These are phyloP conservation scores for Talaromyces sp. DNA, from an alignment of 2,329 filamentous ascomycete genomes.

Conservation along the genomic window DNA sequence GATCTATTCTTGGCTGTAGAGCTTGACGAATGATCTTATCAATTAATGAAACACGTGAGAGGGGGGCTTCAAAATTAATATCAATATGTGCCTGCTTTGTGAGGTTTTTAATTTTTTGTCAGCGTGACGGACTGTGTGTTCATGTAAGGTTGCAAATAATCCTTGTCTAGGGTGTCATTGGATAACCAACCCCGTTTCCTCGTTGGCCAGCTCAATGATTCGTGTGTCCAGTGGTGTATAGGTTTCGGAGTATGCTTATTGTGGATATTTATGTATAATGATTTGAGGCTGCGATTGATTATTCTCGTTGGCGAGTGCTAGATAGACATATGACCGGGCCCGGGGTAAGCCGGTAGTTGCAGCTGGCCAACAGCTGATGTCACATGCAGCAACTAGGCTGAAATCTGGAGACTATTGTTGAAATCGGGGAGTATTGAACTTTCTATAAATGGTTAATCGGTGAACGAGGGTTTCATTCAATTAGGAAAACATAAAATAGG, in stretches of 20 bases:
- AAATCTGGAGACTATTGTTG: background rate
- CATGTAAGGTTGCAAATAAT: background rate
- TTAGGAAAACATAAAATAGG: too few relatives aligned
- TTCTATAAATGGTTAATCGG: too few relatives aligned
- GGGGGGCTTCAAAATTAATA: background rate
- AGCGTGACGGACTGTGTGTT: background rate
- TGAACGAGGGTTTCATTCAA: too few relatives aligned
- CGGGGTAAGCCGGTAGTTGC: background rate
- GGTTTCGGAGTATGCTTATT: background rate
- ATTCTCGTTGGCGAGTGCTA: background rate
- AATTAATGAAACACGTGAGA: background rate
- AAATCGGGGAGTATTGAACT: too few relatives aligned
- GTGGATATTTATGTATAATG: background rate
- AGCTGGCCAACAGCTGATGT: background rate
- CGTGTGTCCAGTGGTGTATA: background rate
- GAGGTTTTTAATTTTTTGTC: background rate
- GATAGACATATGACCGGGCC: background rate
- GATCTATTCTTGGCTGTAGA: background rate
- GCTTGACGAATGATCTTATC: too few relatives aligned
- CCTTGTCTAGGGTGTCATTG: background rate
- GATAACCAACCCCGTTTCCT: background rate
- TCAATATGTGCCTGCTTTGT: background rate
- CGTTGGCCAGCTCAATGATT: too few relatives aligned
- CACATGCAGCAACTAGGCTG: background rate
- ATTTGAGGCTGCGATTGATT: background rate